Conservation (phyloP, 2,329 filamentous ascomycete species). For the Myriosclerotinia curreyana region DNA sequence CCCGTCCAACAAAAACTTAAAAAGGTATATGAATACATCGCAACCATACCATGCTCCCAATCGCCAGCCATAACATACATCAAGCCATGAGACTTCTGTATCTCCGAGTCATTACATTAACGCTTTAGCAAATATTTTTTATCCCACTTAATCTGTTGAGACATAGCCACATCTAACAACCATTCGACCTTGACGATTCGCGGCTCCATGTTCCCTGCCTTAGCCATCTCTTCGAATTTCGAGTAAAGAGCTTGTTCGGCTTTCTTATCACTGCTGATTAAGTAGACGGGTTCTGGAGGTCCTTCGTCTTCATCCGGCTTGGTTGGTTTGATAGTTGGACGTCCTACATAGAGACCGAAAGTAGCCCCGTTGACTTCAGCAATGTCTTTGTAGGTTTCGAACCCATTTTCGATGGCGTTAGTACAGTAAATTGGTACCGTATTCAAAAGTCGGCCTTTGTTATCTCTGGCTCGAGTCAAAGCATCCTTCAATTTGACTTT, state of each 20-base stretch:
- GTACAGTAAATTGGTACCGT: constrained; percentile 83
- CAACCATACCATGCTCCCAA: background rate
- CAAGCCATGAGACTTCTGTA: background rate
- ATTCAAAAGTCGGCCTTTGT: constrained; percentile 72
- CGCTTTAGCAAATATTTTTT: constrained; percentile 52
- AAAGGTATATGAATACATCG: constrained; percentile 13
- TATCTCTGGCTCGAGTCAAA: constrained; percentile 67
- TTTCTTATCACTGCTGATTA: constrained; percentile 66
- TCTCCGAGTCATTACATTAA: background rate
- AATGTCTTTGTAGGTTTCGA: constrained; percentile 81
- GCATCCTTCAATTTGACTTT: constrained; percentile 67
- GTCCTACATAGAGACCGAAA: constrained; percentile 66
- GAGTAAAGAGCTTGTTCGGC: constrained; percentile 75
- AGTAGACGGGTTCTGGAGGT: constrained; percentile 71
- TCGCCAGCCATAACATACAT: constrained; percentile 7
- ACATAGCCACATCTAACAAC: constrained; percentile 86
- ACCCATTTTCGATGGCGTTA: constrained; percentile 72
- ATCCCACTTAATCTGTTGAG: constrained; percentile 71
- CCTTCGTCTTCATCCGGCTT: constrained; percentile 57
- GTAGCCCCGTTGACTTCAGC: constrained; percentile 84
- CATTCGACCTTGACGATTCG: constrained; percentile 83
- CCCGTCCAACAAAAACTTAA: background rate
- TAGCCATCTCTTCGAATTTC: constrained; percentile 75
- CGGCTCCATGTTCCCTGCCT: constrained; percentile 73
- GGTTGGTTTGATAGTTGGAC: constrained; percentile 60